A percentile compares a stretch with the other conserved stretches of the same genome.
These are phyloP conservation scores for Colletotrichum orbiculare DNA, from an alignment of 2,329 filamentous ascomycete species.

Conservation along the genomic window DNA sequence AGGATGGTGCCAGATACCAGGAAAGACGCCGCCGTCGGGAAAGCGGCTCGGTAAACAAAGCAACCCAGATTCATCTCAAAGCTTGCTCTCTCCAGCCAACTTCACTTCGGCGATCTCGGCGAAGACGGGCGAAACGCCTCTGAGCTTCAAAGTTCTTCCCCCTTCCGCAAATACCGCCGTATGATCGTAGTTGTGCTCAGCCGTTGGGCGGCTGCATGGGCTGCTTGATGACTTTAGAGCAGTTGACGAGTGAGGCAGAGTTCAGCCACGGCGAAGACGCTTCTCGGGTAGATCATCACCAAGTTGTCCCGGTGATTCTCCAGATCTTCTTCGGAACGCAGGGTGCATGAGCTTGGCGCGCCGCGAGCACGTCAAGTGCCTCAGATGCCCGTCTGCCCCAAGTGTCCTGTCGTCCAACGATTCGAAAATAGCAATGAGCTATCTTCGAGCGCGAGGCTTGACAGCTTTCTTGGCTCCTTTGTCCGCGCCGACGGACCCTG, in stretches of 20 bases:
- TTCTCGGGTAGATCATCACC: no score
- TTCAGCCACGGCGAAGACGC: not conserved
- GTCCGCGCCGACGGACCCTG: slow-evolving; percentile 13
- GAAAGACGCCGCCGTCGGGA: not conserved
- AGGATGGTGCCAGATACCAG: slow-evolving; percentile 1
- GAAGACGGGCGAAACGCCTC: not conserved
- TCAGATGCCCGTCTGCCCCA: no score
- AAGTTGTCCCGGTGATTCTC: no score
- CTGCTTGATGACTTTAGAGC: no score
- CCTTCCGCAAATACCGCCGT: slow-evolving; percentile 1
- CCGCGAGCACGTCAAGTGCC: no score
- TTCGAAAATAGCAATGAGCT: not conserved
- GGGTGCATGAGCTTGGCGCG: no score
- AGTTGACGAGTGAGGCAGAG: not conserved
- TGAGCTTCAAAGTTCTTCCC: not conserved
- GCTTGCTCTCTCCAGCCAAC: not conserved
- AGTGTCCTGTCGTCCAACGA: no score
- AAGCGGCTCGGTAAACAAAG: slow-evolving; percentile 11
- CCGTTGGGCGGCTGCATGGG: no score
- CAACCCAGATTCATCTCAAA: not conserved
- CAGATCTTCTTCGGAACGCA: no score
- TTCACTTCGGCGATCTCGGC: slow-evolving; percentile 8
- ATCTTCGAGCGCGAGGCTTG: slow-evolving; percentile 13
- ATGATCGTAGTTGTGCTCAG: not conserved
- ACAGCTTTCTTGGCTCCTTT: slow-evolving; percentile 21